Evolutionary conservation across 805 yeast genomes (phyloP), one percentile per base, ranked within the genome.

Genomic region (Ogataea pignaliae): DNA sequence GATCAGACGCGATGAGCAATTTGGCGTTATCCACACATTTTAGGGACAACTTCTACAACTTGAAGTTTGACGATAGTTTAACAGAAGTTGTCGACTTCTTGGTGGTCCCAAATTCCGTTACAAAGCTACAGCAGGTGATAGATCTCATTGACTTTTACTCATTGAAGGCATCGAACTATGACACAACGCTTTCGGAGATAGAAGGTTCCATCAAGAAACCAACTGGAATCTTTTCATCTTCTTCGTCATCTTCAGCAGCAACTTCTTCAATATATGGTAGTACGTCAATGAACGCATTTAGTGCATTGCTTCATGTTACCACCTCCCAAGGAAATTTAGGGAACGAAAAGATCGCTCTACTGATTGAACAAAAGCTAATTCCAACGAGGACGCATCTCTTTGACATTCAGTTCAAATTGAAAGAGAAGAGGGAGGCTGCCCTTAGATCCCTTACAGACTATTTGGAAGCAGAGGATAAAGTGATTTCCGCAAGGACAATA

Each of bases 331-430:
- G 50, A 11, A 16, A n/a, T 2, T 40, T 40, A 32, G 50, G 50
- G 3, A 18, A 21, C 5, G 37, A 30, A 4, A 46, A 37, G 29
- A 17, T 37, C 7, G 37, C 29, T 15, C 14, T 10, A 3, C 31
- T 50, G 16, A 34, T 33, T 9, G 43, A 44, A 4, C 26, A 40
- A 14, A 42, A 42, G 10, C 42, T 50, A 17, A 30, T 50, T n/a
- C 44, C 54, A 10, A 53, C 53, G 9, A 40, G 51, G 41, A 43
- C 42, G 18, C 44, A 50, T 16, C 16, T 52, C 9, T 46, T 50
- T 39, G 42, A 41, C 17, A 39, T 50, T 12, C 13, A 31, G 1
- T 33, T 31, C 13, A 30, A 37, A 10, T 15, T 52, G 34, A 34
- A 36, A 21, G 28, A 32, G 5, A 40, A 42, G 28, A 47, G 42